These are phyloP conservation scores for Panicum miliaceum DNA, from an alignment of 176 grass and related monocot species.

Conservation along the genomic window DNA sequence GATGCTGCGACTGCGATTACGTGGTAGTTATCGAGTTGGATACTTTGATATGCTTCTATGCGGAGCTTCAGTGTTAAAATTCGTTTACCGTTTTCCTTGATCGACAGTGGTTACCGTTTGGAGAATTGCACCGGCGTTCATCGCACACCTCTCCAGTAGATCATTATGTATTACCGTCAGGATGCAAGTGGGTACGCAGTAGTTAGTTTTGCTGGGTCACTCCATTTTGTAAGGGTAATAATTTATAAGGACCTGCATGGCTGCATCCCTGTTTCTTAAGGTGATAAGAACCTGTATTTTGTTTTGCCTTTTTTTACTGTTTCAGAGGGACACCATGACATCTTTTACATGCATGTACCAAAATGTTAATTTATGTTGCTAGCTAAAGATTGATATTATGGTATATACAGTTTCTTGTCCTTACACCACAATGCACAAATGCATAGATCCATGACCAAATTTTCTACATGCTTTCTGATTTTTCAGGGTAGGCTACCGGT, in stretches of 20 bases:
- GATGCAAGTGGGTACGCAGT: background rate
- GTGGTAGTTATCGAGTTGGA: background rate
- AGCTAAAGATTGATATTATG: background rate
- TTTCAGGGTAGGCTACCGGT: conserved; percentile 86
- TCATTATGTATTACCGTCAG: background rate
- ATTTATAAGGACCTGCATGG: background rate
- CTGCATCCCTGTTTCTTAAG: background rate
- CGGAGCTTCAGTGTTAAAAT: background rate
- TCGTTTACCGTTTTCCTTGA: background rate
- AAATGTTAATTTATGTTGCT: background rate
- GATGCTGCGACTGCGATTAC: background rate
- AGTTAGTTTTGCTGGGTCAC: background rate
- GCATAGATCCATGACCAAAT: background rate
- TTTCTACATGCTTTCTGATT: background rate
- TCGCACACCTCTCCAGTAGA: background rate
- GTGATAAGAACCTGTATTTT: background rate
- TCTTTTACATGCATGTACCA: background rate
- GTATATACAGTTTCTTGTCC: background rate
- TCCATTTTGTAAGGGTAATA: background rate
- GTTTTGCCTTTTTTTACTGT: background rate
- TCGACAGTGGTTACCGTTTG: background rate
- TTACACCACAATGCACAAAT: background rate
- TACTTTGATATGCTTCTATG: background rate
- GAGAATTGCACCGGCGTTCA: background rate
- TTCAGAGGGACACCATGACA: background rate